phyloP scores from a whole-genome alignment of 139 green algal species.

The Nannochloris sp. region DNA sequence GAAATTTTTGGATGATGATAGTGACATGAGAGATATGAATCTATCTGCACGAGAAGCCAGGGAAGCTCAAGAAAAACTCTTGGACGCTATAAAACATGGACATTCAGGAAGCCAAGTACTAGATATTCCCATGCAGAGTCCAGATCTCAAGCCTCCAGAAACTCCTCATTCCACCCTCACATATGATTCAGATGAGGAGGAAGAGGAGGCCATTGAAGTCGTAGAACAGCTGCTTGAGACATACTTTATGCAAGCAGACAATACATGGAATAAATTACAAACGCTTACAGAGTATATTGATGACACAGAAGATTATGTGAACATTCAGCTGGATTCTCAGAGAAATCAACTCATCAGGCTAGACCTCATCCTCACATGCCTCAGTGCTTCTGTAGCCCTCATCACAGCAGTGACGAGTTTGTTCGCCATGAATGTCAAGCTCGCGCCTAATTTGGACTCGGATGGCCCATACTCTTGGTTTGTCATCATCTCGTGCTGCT shows the following conservation, averaged over 20 bases:
- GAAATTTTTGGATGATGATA: constrained; percentile 52
- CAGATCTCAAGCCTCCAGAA: constrained; percentile 2
- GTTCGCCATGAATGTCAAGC: constrained; percentile 94
- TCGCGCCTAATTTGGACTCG: background rate
- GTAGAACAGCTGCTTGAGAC: constrained; percentile 71
- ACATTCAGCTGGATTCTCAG: constrained; percentile 84
- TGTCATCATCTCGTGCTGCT: constrained; percentile 9
- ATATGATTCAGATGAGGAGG: constrained; percentile 17
- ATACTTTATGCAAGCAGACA: constrained; percentile 56
- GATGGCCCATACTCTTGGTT: constrained; percentile 23
- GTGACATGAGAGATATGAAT: constrained; percentile 52
- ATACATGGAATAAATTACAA: constrained; percentile 60
- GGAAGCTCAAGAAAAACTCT: constrained; percentile 1
- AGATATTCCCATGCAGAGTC: constrained; percentile 2
- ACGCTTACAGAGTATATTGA: constrained; percentile 86
- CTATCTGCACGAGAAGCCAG: constrained; percentile 31
- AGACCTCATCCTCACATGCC: constrained; percentile 77
- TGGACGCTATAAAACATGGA: background rate
- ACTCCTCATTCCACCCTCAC: constrained; percentile 6
- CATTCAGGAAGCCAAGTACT: background rate
- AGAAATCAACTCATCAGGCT: constrained; percentile 74
- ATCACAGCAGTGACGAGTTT: constrained; percentile 60
- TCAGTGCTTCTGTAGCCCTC: constrained; percentile 62
- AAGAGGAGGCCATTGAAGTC: constrained; percentile 39
- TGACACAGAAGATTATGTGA: constrained; percentile 92